Conservation (phyloP, 306 rosid species). For the Vachellia collinsii region DNA sequence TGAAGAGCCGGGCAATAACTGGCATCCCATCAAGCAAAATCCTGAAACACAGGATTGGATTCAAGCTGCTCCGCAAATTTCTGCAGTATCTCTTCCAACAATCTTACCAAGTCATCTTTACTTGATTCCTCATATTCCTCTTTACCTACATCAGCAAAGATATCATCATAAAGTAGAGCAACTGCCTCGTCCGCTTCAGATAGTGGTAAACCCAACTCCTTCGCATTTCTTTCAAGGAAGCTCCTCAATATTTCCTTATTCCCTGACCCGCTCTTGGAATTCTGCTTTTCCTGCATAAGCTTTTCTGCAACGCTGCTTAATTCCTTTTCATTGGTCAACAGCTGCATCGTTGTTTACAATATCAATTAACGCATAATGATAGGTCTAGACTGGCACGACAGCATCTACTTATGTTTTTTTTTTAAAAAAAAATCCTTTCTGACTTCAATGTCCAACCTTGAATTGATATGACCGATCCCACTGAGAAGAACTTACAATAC, state of each 20-base stretch:
- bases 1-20: constrained; percentile 27
- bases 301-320: constrained; percentile 52
- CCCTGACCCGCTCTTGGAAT: constrained; percentile 45
- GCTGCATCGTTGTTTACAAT: constrained; percentile 57
- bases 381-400: neutral
- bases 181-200: constrained; percentile 61
- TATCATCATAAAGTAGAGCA: constrained; percentile 65
- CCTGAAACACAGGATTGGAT: constrained; percentile 72
- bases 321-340: constrained; percentile 73
- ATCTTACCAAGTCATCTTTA: constrained; percentile 48
- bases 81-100: constrained; percentile 60
- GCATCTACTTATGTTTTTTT: neutral
- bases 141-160: constrained; percentile 61
- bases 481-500: neutral
- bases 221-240: constrained; percentile 63
- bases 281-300: constrained; percentile 53
- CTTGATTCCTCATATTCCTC: constrained; percentile 42
- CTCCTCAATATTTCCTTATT: constrained; percentile 52
- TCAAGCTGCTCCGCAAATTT: constrained; percentile 82
- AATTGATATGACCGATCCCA: neutral
- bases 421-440: neutral
- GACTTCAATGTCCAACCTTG: neutral
- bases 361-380: constrained; percentile 17
- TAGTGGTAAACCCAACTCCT: constrained; percentile 68
- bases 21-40: constrained; percentile 38